Evolutionary conservation across 192 early-diverging fungal species (phyloP), one percentile per base, ranked within the genome.

Genomic region (Linnemannia exigua): DNA sequence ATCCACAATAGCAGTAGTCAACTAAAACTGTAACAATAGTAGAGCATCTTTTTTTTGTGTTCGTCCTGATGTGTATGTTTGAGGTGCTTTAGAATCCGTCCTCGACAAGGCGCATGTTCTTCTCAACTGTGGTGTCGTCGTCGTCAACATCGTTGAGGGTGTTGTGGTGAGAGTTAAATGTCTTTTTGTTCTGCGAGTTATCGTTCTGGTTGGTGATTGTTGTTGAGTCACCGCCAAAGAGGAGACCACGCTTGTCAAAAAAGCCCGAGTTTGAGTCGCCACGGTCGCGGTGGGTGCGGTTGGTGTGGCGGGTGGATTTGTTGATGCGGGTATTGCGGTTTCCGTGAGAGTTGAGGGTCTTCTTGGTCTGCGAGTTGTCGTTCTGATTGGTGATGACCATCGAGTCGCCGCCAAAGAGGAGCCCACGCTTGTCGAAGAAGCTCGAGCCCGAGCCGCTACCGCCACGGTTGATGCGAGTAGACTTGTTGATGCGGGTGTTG

Each of bases 361-460:
- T 68, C 19, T 50, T 75, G 14, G 46, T 58, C 67, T 79, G 67
- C 0, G 76, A 79, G 41, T 84, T 74, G 31, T 71, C 77, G 51
- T 79, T 84, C 15, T 51, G 41, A 52, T 79, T 84, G 68, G 50
- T 84, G 46, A 79, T 74, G 12, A 54, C 20, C 52, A 61, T 84
- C 25, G 61, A 52, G 5, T 77, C 52, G 16, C 66, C 71, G 2
- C 72, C 82, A 58, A 84, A 70, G 9, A 83, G n/a, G 41, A 37
- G 16, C 0, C 58, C 46, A 31, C 58, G 58, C 28, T 63, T 63
- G 12, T 16, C 28, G 14, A 63, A 63, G 58, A 63, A 28, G 28
- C 28, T 31, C 4, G 58, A 63, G 28, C 28, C 12, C 12, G 58
- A 63, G 41, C 9, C 9, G 41, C 9, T 9, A 44, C 41, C 41